Evolutionary conservation across 148 eudicot species (phyloP), one percentile per base, ranked within the genome.

Genomic region (Nepenthes mirabilis): DNA sequence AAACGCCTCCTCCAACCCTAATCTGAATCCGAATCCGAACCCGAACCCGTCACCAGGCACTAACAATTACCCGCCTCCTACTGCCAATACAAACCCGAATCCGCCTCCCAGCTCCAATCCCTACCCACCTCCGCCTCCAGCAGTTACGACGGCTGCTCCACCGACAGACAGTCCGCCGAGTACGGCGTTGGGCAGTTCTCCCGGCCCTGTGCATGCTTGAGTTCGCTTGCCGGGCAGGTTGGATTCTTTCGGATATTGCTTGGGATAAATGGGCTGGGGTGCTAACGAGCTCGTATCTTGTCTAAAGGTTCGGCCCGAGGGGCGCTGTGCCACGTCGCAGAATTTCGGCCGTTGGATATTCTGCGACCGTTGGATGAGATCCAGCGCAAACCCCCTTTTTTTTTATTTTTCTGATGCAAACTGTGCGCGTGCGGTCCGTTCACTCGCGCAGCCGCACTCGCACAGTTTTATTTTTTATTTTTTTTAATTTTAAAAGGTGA

Each of bases 121-220:
- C 3, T 33, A 40, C 14, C 71, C 57, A 2, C 49, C 60, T 8
- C 59, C 76, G 2, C 64, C 74, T 14, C 67, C 68, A 9, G 2
- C 51, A 14, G 65, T 71, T 2, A 57, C 55, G 12, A 52, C 55
- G 5, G 80, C 82, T 8, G 55, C 77, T 47, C 86, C 86, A 7
- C 82, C 83, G 34, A n/a, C 43, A 8, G 49, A 76, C 9, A 56
- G 37, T 36, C 78, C 82, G 14, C 84, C 82, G 2, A 72, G 52
- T 37, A 70, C 85, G 11, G 82, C 33, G 5, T 49, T 73, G 60
- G 79, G 68, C 61, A 70, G 60, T 32, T 58, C 77, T 34, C 87
- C 83, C 3, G 75, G 77, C 54, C 87, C 87, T 1, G 63, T 69
- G 40, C 69, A 65, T 62, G 66, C 78, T 70, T 69, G 57, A 57